phyloP scores from a whole-genome alignment of 345 rosid species.

The Citropsis articulata region DNA sequence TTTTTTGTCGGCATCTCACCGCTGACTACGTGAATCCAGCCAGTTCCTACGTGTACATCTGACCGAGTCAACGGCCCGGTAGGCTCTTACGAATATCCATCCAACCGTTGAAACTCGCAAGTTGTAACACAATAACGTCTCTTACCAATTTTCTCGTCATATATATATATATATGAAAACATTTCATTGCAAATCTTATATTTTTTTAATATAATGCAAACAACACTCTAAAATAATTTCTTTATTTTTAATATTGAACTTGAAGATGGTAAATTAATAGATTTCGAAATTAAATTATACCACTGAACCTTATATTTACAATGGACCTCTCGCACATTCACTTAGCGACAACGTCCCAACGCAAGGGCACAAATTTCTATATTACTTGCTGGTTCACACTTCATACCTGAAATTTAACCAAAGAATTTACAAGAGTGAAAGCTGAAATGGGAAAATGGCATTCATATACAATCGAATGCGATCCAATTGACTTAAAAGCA shows the following conservation, averaged over 20 bases:
- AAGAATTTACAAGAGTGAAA: neutral
- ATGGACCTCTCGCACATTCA: neutral
- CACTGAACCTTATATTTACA: neutral
- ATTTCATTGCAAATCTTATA: no score
- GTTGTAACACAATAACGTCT: neutral
- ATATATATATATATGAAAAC: neutral
- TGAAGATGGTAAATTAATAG: neutral
- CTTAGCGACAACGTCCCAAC: neutral
- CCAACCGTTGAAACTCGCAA: no score
- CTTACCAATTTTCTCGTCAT: neutral
- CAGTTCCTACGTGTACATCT: neutral
- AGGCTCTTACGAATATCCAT: no score
- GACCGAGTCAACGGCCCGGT: neutral
- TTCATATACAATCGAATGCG: neutral
- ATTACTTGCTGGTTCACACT: no score
- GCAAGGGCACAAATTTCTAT: neutral
- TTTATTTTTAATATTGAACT: no score
- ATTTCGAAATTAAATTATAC: no score
- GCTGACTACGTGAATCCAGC: neutral
- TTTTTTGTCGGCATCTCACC: neutral
- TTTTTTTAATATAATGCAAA: no score
- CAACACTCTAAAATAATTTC: no score
- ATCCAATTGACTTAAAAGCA: neutral
- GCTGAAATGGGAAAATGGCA: neutral
- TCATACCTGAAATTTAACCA: no score